These are phyloP conservation scores for Balakata baccata DNA, from an alignment of 345 rosid species.

Conservation along the genomic window DNA sequence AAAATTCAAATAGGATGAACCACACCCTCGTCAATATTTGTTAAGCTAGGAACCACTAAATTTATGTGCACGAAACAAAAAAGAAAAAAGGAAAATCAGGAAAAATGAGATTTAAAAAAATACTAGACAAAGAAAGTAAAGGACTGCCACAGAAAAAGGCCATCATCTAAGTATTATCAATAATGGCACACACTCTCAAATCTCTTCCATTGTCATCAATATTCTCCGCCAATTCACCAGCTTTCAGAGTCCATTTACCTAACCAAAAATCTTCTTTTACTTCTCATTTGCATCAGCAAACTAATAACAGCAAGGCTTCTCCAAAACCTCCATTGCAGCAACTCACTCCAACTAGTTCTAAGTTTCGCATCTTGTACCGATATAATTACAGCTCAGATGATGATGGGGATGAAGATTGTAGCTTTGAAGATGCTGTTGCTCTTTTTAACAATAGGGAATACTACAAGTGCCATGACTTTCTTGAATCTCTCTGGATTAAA, in stretches of 20 bases:
- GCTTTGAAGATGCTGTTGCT: slow-evolving; percentile 57
- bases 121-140: too few relatives aligned
- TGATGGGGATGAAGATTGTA: slow-evolving; percentile 24
- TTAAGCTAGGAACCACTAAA: too few relatives aligned
- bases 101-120: too few relatives aligned
- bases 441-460: slow-evolving; percentile 71
- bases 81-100: too few relatives aligned
- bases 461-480: slow-evolving; percentile 73
- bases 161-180: not conserved
- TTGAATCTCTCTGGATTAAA: slow-evolving; percentile 69
- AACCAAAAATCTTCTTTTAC: not conserved
- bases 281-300: not conserved
- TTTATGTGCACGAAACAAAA: too few relatives aligned
- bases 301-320: not conserved
- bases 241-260: slow-evolving; percentile 4
- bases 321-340: slow-evolving; percentile 9
- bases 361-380: slow-evolving; percentile 30
- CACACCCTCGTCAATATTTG: too few relatives aligned
- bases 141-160: not conserved
- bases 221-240: slow-evolving; percentile 3
- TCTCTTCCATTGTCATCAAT: not conserved
- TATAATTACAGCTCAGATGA: slow-evolving; percentile 9
- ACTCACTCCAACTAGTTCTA: not conserved
- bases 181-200: slow-evolving; percentile 30
- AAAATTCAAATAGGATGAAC: too few relatives aligned